Evolutionary conservation across 2,329 filamentous ascomycete species (phyloP), one percentile per base, ranked within the genome.

Genomic region (Nemania sp.): DNA sequence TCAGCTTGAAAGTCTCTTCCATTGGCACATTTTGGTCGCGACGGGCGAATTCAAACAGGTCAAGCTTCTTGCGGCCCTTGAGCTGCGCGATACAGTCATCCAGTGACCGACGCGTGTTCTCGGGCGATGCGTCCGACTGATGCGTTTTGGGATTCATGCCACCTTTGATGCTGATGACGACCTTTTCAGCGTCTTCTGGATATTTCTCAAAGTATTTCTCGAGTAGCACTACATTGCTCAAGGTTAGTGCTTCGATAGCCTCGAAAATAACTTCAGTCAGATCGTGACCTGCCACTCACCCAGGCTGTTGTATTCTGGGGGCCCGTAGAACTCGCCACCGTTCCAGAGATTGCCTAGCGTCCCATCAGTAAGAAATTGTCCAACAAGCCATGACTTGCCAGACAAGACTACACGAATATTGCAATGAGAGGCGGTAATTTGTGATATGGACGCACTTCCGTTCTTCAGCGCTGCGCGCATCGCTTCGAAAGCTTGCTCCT

Each of bases 111-210:
- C 80, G 79, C 13, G 84, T 77, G 46, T 77, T 77, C 54, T 79
- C 77, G 18, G 80, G 79, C 4, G 77, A 81, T n/a, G 79, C 78
- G 63, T 84, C 79, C 0, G 79, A 73, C 0, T 65, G 65, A 1
- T 66, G 46, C 35, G 76, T 71, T 9, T 69, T 65, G 0, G 68
- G 53, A 50, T 77, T 70, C 11, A 77, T 25, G 1, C 78, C 83
- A 13, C 83, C 83, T 71, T 87, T 87, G 68, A 87, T 79, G 65
- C 77, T 80, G 18, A 87, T 73, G 9, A 86, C 76, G 1, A 86
- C 79, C 68, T 85, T 82, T 29, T 79, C 75, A 4, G 82, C 82
- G 60, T 86, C 81, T 62, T 83, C 80, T 1, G 84, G 83, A 69
- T 86, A 80, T 62, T 79, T 77, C 37, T 77, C 78, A 67, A 87